Conservation (phyloP, 495 filamentous ascomycete genomes). For the Bathelium albidoporum region DNA sequence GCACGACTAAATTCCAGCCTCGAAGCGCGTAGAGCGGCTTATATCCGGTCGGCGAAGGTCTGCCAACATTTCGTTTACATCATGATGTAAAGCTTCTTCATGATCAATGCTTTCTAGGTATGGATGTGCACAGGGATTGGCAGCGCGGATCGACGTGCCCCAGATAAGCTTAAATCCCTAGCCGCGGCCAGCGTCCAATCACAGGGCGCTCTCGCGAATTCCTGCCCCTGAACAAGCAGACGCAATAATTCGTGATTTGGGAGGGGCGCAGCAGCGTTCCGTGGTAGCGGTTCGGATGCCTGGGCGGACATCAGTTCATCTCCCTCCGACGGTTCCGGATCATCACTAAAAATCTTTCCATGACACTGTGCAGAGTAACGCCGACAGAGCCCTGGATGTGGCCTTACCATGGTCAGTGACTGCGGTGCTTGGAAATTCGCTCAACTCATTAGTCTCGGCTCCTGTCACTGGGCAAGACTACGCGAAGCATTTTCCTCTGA, state of each 20-base stretch:
- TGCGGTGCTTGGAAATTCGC: too few species aligned
- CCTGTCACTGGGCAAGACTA: too few species aligned
- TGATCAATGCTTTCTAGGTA: neutral
- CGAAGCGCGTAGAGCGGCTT: neutral
- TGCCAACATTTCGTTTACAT: neutral
- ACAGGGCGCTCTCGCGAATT: neutral
- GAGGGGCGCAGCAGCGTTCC: too few species aligned
- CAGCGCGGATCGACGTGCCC: neutral
- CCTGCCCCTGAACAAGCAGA: too few species aligned
- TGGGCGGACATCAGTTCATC: neutral
- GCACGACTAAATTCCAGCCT: neutral
- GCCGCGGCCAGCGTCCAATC: neutral
- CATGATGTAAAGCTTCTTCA: neutral
- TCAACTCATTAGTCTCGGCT: too few species aligned
- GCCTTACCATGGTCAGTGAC: slow-evolving; percentile 1
- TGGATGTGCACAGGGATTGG: neutral
- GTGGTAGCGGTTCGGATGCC: neutral
- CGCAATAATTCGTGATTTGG: too few species aligned
- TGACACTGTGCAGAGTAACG: neutral
- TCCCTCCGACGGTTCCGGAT: neutral
- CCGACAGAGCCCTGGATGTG: neutral
- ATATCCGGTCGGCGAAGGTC: neutral
- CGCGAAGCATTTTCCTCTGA: too few species aligned
- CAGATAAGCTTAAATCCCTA: neutral
- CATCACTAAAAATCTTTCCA: neutral